These are phyloP conservation scores for Yamadazyma sp. DNA, from an alignment of 805 yeast species.

Conservation along the genomic window DNA sequence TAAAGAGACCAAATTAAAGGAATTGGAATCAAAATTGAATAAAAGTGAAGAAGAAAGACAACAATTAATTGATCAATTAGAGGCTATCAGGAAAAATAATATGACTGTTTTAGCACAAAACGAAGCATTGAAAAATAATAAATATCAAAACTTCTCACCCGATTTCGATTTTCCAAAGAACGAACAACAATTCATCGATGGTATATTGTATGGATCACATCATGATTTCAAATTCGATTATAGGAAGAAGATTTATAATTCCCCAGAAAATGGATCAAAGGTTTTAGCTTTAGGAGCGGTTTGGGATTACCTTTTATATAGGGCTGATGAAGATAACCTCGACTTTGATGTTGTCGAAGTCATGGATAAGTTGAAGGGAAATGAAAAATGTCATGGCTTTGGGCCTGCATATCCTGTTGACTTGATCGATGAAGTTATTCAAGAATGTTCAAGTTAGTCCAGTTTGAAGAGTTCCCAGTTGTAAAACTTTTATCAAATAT, in stretches of 20 bases:
- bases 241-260: slow-evolving; percentile 31
- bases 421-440: slow-evolving; percentile 39
- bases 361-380: slow-evolving; percentile 59
- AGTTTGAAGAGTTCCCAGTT: neutral
- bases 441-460: slow-evolving; percentile 6
- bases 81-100: slow-evolving; percentile 52
- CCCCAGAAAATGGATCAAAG: slow-evolving; percentile 40
- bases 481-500: no score
- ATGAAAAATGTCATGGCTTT: slow-evolving; percentile 73
- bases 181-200: slow-evolving; percentile 32
- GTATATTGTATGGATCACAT: slow-evolving; percentile 21
- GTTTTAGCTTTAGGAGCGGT: slow-evolving; percentile 72
- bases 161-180: slow-evolving; percentile 32
- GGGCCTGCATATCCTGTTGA: slow-evolving; percentile 65
- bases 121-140: slow-evolving; percentile 39
- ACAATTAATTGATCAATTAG: slow-evolving; percentile 45
- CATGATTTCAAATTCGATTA: slow-evolving; percentile 21
- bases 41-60: slow-evolving; percentile 56
- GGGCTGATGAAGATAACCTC: slow-evolving; percentile 42
- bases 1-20: slow-evolving; percentile 68
- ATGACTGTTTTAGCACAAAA: slow-evolving; percentile 60
- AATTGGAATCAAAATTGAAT: slow-evolving; percentile 56
- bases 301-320: slow-evolving; percentile 70
- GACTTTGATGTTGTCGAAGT: slow-evolving; percentile 57
- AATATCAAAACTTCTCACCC: slow-evolving; percentile 1